phyloP scores from a whole-genome alignment of 306 rosid species.

The Fagus sylvatica region DNA sequence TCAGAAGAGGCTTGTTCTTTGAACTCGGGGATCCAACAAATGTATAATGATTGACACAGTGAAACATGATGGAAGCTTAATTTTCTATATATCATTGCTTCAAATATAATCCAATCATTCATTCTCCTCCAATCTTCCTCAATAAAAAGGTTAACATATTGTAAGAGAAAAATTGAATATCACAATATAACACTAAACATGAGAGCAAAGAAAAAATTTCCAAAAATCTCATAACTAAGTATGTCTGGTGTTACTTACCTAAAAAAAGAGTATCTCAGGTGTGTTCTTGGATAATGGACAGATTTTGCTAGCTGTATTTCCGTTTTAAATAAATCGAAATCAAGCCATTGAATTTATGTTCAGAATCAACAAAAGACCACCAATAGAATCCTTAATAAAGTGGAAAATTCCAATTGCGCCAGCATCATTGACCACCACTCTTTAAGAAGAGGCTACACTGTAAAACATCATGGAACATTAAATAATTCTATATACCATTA shows the following conservation, averaged over 20 bases:
- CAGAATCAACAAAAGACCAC: too few species aligned
- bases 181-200: background rate
- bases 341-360: too few species aligned
- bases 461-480: background rate
- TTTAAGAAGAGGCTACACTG: background rate
- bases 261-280: too few species aligned
- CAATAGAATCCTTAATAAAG: background rate
- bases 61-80: background rate
- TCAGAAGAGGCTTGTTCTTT: background rate
- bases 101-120: background rate
- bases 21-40: background rate
- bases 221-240: background rate
- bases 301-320: background rate
- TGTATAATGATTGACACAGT: background rate
- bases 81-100: background rate
- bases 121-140: background rate
- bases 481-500: background rate
- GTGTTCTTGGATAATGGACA: background rate
- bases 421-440: background rate
- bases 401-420: background rate
- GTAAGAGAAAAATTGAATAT: background rate
- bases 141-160: background rate
- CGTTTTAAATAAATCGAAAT: background rate
- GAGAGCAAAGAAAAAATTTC: too few species aligned
- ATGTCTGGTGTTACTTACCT: background rate